phyloP scores from a whole-genome alignment of 305 asterid species.

The Rubia balearica region DNA sequence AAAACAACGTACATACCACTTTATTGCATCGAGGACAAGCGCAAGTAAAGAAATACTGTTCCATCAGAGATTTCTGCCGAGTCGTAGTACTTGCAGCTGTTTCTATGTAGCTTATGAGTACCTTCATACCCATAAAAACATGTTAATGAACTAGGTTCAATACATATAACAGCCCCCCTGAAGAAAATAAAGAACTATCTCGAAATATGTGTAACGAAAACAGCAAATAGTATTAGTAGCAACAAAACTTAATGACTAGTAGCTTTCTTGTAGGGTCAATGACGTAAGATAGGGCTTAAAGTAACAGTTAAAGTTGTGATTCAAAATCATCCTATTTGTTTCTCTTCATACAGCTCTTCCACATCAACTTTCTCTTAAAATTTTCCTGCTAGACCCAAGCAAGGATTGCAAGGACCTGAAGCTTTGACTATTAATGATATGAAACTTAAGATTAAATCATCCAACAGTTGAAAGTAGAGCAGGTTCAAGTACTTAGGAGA shows the following conservation, averaged over 20 bases:
- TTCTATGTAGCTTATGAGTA: slow-evolving; percentile 79
- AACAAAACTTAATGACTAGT: neutral
- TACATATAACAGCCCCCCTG: slow-evolving; percentile 5
- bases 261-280: neutral
- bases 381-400: too few species aligned
- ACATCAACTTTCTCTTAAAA: too few species aligned
- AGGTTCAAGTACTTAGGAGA: too few species aligned
- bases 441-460: too few species aligned
- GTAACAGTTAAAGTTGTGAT: too few species aligned
- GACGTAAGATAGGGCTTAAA: neutral
- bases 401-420: neutral
- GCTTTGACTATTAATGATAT: neutral
- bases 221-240: neutral
- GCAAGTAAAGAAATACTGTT: slow-evolving; percentile 82
- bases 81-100: slow-evolving; percentile 89
- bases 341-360: too few species aligned
- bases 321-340: too few species aligned
- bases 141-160: slow-evolving; percentile 5
- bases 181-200: neutral
- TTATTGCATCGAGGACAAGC: slow-evolving; percentile 68
- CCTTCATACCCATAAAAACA: slow-evolving; percentile 39
- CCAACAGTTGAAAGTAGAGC: too few species aligned
- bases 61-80: slow-evolving; percentile 84
- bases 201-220: neutral
- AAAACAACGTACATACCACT: slow-evolving; percentile 37